A percentile compares a stretch with the other conserved stretches of the same genome.
These are phyloP conservation scores for Smallanthus sonchifolius DNA, from an alignment of 129 eudicot species.

Conservation along the genomic window DNA sequence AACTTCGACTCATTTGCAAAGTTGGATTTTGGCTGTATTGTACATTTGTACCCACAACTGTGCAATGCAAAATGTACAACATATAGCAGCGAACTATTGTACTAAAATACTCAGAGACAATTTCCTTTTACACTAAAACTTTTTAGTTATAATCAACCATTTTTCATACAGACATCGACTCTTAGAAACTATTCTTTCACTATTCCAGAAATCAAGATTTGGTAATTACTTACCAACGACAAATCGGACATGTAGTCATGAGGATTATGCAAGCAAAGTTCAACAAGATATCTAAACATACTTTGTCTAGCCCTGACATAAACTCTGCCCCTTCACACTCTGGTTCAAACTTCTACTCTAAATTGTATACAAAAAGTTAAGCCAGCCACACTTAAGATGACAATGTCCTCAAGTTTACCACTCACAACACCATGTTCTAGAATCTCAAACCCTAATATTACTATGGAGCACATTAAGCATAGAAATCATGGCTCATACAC, in stretches of 20 bases:
- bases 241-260: neutral
- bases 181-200: constrained; percentile 8
- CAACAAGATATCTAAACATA: neutral
- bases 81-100: neutral
- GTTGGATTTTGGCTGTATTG: neutral
- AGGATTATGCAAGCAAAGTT: constrained; percentile 7
- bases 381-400: no score
- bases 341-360: neutral
- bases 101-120: neutral
- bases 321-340: neutral
- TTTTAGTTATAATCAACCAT: neutral
- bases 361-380: neutral
- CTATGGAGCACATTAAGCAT: neutral
- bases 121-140: neutral
- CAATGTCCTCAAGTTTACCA: no score
- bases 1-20: neutral
- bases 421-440: no score
- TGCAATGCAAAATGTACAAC: neutral
- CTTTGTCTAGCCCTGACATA: neutral
- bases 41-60: neutral
- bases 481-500: neutral
- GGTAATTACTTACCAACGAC: neutral
- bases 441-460: neutral
- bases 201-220: neutral
- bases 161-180: neutral